Conservation (phyloP, 164 flowering plant genomes). For the Cinnamomum chago region DNA sequence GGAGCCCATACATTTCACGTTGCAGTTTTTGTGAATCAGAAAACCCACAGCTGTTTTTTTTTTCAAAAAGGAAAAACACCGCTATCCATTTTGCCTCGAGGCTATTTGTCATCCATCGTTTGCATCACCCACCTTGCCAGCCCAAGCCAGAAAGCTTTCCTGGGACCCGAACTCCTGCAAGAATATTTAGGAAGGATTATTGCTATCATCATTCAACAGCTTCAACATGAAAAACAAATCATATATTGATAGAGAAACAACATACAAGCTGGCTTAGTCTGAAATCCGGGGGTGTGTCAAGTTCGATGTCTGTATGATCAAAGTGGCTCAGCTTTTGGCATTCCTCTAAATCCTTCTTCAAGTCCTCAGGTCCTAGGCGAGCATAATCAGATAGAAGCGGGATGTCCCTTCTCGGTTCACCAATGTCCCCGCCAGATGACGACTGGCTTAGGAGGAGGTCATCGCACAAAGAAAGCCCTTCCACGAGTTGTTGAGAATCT, state of each 20-base stretch:
- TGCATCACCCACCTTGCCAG: constrained; percentile 14
- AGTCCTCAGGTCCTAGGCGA: constrained; percentile 54
- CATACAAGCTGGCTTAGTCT: constrained; percentile 89
- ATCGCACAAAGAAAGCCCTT: constrained; percentile 71
- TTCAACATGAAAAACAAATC: not conserved
- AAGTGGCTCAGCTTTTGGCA: constrained; percentile 44
- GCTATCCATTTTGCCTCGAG: not conserved
- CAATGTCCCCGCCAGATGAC: constrained; percentile 36
- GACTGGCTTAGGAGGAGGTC: constrained; percentile 82
- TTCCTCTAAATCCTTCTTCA: constrained; percentile 74
- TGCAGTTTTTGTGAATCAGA: not conserved
- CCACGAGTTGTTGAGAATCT: constrained; percentile 84
- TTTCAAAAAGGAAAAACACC: no score
- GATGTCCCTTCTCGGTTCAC: constrained; percentile 22
- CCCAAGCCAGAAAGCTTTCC: constrained; percentile 62
- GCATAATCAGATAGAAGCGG: constrained; percentile 66
- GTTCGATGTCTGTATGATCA: constrained; percentile 65
- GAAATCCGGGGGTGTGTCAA: constrained; percentile 82
- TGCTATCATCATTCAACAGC: not conserved
- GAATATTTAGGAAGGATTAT: constrained; percentile 11
- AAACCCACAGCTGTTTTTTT: not conserved
- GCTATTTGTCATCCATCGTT: not conserved
- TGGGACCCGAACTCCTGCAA: constrained; percentile 84
- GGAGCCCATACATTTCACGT: not conserved
- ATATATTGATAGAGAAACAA: not conserved